Evolutionary conservation across 352 stramenopile genomes (phyloP).

Genomic region (Globisporangium cystogenes): DNA sequence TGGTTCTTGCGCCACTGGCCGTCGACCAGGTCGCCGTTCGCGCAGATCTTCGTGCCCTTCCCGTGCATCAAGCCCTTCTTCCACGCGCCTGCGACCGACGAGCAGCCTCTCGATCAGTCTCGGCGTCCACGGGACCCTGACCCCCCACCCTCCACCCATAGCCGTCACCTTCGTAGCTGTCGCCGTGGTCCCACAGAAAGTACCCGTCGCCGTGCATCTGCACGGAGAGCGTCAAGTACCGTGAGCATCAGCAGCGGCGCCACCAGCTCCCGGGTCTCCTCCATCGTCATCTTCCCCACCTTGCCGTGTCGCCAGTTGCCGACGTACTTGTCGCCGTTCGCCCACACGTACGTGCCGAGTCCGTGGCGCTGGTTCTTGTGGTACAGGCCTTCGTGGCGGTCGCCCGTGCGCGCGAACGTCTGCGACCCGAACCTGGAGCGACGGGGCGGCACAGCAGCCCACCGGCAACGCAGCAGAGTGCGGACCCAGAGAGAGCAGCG

Average conservation of each 20-base stretch:
- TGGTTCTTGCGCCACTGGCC: slow-evolving; percentile 57
- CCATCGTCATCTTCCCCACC: slow-evolving; percentile 22
- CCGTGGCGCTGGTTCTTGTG: slow-evolving; percentile 82
- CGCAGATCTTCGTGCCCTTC: slow-evolving; percentile 62
- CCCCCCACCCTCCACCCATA: too few relatives aligned
- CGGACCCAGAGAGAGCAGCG: slow-evolving; percentile 1
- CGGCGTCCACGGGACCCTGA: background rate
- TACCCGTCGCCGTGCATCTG: slow-evolving; percentile 75
- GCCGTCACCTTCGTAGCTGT: slow-evolving; percentile 66
- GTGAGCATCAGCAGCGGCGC: background rate
- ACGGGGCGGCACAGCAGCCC: background rate
- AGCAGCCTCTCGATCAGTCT: background rate
- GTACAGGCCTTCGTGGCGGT: slow-evolving; percentile 87
- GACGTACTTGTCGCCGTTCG: slow-evolving; percentile 88
- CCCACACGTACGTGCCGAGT: slow-evolving; percentile 81
- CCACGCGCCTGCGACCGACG: slow-evolving; percentile 45
- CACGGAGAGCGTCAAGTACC: background rate
- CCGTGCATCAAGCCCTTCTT: slow-evolving; percentile 76
- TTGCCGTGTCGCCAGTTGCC: slow-evolving; percentile 79
- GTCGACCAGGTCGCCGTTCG: slow-evolving; percentile 54
- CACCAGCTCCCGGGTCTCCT: background rate
- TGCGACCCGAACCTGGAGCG: slow-evolving; percentile 74
- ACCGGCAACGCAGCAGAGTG: background rate
- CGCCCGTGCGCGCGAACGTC: slow-evolving; percentile 69
- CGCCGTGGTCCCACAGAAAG: slow-evolving; percentile 70